These are phyloP conservation scores for Penicillium diatomitis DNA, from an alignment of 495 filamentous ascomycete genomes.

Conservation along the genomic window DNA sequence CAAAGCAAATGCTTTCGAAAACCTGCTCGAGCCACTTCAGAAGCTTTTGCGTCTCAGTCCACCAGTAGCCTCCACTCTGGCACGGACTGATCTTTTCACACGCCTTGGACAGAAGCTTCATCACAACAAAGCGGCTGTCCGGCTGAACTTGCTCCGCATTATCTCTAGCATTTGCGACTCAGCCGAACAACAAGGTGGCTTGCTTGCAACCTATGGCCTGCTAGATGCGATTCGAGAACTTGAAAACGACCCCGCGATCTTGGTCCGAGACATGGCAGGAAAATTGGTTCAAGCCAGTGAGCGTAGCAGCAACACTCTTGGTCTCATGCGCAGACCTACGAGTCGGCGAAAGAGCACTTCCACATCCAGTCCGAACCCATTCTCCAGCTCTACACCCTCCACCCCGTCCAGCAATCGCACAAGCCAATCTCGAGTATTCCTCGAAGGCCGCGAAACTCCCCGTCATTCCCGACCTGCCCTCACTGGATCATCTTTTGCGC, in stretches of 20 bases:
- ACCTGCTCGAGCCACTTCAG: constrained; percentile 84
- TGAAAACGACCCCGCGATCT: constrained; percentile 75
- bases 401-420: constrained; percentile 38
- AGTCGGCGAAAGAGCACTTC: constrained; percentile 39
- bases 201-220: constrained; percentile 55
- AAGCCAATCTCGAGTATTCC: constrained; percentile 32
- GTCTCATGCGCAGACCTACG: constrained; percentile 33
- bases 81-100: constrained; percentile 74
- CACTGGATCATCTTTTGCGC: constrained; percentile 28
- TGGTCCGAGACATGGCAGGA: constrained; percentile 86
- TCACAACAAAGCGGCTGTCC: constrained; percentile 86
- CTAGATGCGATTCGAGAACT: constrained; percentile 72
- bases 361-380: constrained; percentile 32
- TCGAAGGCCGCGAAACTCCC: constrained; percentile 36
- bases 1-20: constrained; percentile 84
- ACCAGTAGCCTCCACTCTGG: constrained; percentile 71
- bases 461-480: constrained; percentile 34
- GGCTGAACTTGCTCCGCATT: constrained; percentile 84
- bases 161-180: constrained; percentile 90
- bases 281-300: constrained; percentile 64
- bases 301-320: constrained; percentile 27
- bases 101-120: constrained; percentile 78
- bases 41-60: constrained; percentile 87
- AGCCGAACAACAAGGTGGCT: constrained; percentile 64
- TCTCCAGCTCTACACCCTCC: constrained; percentile 38